A percentile compares a stretch with the other conserved stretches of the same genome.
These are phyloP conservation scores for Gnomoniopsis smithogilvyi DNA, from an alignment of 2,329 filamentous ascomycete genomes.

Conservation along the genomic window DNA sequence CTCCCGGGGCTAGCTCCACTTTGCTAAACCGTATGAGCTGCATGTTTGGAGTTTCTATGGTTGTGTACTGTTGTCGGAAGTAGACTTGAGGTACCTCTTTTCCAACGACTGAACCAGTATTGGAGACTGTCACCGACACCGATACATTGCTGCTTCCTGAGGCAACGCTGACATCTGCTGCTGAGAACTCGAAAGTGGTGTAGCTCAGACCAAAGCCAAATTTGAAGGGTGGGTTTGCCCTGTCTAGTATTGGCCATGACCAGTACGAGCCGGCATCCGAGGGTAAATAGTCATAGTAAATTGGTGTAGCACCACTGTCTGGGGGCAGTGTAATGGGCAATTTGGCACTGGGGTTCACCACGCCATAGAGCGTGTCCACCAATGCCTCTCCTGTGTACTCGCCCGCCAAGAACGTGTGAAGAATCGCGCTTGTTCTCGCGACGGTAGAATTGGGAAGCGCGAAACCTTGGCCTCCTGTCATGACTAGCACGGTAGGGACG, in stretches of 20 bases:
- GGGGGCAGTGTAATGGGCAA: constrained; percentile 45
- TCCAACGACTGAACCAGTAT: constrained; percentile 37
- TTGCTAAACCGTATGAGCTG: constrained; percentile 50
- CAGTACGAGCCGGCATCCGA: constrained; percentile 56
- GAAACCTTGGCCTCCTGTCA: constrained; percentile 30
- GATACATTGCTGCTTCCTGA: neutral
- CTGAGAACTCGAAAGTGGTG: constrained; percentile 57
- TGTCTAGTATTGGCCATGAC: constrained; percentile 28
- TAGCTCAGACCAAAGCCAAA: constrained; percentile 68
- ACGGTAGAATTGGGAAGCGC: constrained; percentile 26
- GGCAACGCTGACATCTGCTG: constrained; percentile 20
- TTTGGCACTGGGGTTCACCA: constrained; percentile 50
- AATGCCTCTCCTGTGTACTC: constrained; percentile 63
- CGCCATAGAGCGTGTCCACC: constrained; percentile 60
- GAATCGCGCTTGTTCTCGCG: constrained; percentile 47
- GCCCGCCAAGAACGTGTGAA: constrained; percentile 62
- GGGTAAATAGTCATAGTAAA: constrained; percentile 66
- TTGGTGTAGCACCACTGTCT: constrained; percentile 43
- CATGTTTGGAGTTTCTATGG: constrained; percentile 35
- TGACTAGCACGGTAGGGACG: constrained; percentile 28
- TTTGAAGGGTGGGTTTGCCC: constrained; percentile 41
- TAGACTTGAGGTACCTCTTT: constrained; percentile 34
- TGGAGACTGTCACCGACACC: constrained; percentile 36
- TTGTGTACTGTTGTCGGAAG: constrained; percentile 39
- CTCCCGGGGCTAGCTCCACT: constrained; percentile 36